Evolutionary conservation across 1,284 basidiomycete species (phyloP), one percentile per base, ranked within the genome.

Genomic region (Cryptococcus hybrid): DNA sequence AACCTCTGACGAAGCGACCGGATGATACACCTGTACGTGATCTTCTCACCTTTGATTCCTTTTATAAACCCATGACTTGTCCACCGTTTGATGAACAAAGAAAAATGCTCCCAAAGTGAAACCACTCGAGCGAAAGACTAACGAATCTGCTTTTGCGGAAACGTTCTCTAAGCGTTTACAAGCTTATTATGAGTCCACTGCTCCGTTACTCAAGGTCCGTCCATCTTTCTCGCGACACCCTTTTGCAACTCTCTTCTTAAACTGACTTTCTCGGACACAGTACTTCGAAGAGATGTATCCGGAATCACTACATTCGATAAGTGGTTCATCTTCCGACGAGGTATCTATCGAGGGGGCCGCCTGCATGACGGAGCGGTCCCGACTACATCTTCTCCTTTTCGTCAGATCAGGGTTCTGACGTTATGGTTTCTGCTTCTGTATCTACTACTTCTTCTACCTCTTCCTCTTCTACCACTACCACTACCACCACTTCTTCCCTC

Each of bases 1-100:
- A 99, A 75, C 85, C 88, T 5, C 82, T 99, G 24, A 86, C 82
- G 30, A 91, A 91, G 74, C 84, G 96, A 44, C 88, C 92, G 30
- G 94, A 99, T 73, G 94, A 99, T 75, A 90, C 91, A 67, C 88
- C 92, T 9, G 91, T 92, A 72, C 61, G 88, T 82, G 24, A 24
- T 24, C 24, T 24, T 24, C 24, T 24, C 24, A 6, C 53, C 47
- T 52, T 7, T 12, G 36, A 34, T 13, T 13, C 7, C 3, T 37
- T 43, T 49, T 30, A 24, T 18, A 15, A 35, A 24, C 12, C 18
- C 3, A 18, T 52, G 38, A 24, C 30, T 11, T 52, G 15, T 30
- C 24, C 24, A 24, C 24, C 24, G 24, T 24, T 24, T 45, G 13
- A 13, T 15, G n/a, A n/a, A 13, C 12, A 15, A 11, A 38, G 24